These are phyloP conservation scores for Papiliotrema nemorosa DNA, from an alignment of 1,284 basidiomycete genomes.

Conservation along the genomic window DNA sequence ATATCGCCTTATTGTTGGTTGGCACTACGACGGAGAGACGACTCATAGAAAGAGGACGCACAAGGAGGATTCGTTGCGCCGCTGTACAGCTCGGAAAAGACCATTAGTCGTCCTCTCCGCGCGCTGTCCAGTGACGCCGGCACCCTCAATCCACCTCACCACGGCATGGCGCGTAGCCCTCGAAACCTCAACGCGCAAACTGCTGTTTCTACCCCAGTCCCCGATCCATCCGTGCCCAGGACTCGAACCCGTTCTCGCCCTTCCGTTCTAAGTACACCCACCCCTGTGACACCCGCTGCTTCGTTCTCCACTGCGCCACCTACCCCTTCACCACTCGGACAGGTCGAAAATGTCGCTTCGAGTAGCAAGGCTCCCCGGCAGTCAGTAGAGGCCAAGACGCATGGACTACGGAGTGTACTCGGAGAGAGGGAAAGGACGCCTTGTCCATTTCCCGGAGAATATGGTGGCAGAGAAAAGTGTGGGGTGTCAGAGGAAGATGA, in stretches of 20 bases:
- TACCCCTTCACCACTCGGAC: background rate
- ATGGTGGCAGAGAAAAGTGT: constrained; percentile 36
- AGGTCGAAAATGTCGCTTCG: background rate
- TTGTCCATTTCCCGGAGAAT: constrained; percentile 39
- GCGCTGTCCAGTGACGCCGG: constrained; percentile 5
- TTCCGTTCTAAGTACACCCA: background rate
- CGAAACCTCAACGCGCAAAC: constrained; percentile 6
- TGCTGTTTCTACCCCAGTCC: background rate
- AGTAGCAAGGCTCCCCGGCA: constrained; percentile 1
- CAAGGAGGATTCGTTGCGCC: background rate
- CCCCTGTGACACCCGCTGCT: background rate
- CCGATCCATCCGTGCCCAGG: background rate
- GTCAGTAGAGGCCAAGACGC: constrained; percentile 32
- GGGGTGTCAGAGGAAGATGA: constrained; percentile 42
- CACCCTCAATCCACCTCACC: background rate
- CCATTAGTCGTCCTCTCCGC: background rate
- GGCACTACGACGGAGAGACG: too few relatives aligned
- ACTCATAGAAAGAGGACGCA: too few relatives aligned
- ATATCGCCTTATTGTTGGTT: too few relatives aligned
- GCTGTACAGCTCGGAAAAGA: constrained; percentile 6
- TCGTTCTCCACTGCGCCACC: background rate
- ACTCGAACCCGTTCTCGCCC: constrained; percentile 2
- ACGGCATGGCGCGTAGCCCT: constrained; percentile 11
- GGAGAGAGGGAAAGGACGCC: constrained; percentile 30
- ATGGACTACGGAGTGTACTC: constrained; percentile 34